These are phyloP conservation scores for Rosa hybrid DNA, from an alignment of 331 rosid genomes.

Conservation along the genomic window DNA sequence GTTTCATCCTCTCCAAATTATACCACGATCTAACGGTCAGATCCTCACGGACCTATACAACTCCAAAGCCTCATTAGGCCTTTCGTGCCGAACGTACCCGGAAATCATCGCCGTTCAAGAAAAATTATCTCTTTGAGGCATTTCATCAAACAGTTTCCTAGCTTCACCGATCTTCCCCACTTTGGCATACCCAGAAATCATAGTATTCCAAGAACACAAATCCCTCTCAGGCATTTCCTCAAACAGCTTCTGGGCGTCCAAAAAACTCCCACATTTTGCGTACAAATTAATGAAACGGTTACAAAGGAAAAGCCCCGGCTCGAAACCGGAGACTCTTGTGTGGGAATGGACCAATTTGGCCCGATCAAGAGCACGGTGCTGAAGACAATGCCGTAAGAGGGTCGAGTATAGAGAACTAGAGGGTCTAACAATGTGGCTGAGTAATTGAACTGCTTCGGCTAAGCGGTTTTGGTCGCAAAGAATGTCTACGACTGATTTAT, in stretches of 20 bases:
- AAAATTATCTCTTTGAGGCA: conserved; percentile 60
- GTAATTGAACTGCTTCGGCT: conserved; percentile 55
- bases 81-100: conserved; percentile 45
- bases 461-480: conserved; percentile 48
- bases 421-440: conserved; percentile 45
- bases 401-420: conserved; percentile 49
- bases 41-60: too few relatives aligned
- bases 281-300: conserved; percentile 56
- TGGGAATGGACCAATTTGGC: conserved; percentile 53
- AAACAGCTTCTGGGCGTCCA: conserved; percentile 50
- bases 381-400: conserved; percentile 45
- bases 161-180: conserved; percentile 45
- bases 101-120: conserved; percentile 63
- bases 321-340: conserved; percentile 47
- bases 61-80: conserved; percentile 53
- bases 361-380: conserved; percentile 52
- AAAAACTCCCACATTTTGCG: conserved; percentile 53
- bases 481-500: conserved; percentile 18
- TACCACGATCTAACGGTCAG: too few relatives aligned
- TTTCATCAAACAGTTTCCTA: conserved; percentile 59
- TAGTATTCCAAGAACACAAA: conserved; percentile 76
- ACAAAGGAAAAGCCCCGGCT: conserved; percentile 46
- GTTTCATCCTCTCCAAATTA: too few relatives aligned
- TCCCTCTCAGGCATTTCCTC: conserved; percentile 59
- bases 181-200: conserved; percentile 63